Base-by-base conservation (phyloP, 164 flowering plant species). In the Magnolia officinalis region DNA sequence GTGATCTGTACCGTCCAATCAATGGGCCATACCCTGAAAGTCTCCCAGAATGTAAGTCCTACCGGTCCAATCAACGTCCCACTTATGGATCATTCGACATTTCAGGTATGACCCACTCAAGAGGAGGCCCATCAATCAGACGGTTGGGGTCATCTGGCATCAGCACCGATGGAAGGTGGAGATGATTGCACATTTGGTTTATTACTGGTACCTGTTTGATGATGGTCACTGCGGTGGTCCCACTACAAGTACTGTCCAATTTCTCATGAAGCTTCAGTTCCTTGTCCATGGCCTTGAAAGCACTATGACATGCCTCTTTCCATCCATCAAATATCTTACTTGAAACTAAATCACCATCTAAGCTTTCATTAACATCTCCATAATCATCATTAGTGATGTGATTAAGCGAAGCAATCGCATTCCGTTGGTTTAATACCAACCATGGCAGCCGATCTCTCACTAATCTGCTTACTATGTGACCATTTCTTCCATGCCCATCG, bases 401-500 rank as follows among this genome's bases (percentile, higher is more conserved):
- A 10, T 26, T 18, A 24, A 55, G 61, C 10, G 49, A 18, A 13
- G 77, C 73, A 7, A 86, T 65, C 23, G 79, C 76, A 61, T 77
- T 84, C 84, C 75, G 85, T 55, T 89, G 90, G 67, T 67, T 78
- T 16, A 89, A 81, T 63, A 95, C 6, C 73, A 81, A 21, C 10
- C 67, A 7, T 0, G 82, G 80, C 73, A 83, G 72, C 19, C 81
- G 79, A 67, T 88, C 85, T 70, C 88, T 88, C 75, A 90, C 98
- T 7, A 89, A 45, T 72, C 83, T 83, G 87, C 98, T 94, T 75
- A 87, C 91, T 63, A 82, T n/a, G 67, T 90, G 96, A 2, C 98
- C 98, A 80, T 89, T 83, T 77, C 50, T 72, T 52, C 98, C 98
- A 84, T 94, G 98, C 55, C 97, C 97, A 82, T 92, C 98, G 80